These are phyloP conservation scores for Monilinia fructigena DNA, from an alignment of 2,329 filamentous ascomycete species.

Conservation along the genomic window DNA sequence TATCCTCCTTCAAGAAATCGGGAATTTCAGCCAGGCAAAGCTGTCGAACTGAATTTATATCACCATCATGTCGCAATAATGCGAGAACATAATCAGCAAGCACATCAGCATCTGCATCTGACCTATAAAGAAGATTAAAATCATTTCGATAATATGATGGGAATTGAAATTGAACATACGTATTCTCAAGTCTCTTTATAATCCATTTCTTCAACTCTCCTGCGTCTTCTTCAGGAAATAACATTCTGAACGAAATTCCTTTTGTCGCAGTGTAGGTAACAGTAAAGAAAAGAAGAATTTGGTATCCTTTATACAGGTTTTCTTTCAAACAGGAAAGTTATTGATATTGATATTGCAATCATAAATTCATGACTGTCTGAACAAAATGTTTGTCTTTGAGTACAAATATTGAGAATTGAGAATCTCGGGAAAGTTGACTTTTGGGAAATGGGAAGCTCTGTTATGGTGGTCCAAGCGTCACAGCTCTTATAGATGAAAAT, in stretches of 20 bases:
- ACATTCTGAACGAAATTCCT: slow-evolving; percentile 46
- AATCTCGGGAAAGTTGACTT: slow-evolving; percentile 4
- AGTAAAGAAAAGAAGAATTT: neutral
- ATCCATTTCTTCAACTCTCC: slow-evolving; percentile 72
- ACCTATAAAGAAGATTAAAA: slow-evolving; percentile 47
- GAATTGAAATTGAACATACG: slow-evolving; percentile 49
- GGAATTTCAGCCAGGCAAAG: slow-evolving; percentile 70
- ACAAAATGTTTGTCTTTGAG: neutral
- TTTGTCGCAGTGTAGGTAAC: neutral
- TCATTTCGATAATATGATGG: slow-evolving; percentile 26
- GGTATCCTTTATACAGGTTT: neutral
- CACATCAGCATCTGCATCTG: slow-evolving; percentile 77
- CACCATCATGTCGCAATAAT: slow-evolving; percentile 68
- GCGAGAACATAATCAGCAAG: slow-evolving; percentile 83
- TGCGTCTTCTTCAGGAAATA: slow-evolving; percentile 62
- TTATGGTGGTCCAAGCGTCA: slow-evolving; percentile 7
- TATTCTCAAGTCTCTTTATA: slow-evolving; percentile 72
- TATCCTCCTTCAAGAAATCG: slow-evolving; percentile 71
- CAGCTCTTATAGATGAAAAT: neutral
- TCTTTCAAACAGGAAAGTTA: neutral
- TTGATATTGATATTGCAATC: neutral
- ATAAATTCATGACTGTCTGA: slow-evolving; percentile 12
- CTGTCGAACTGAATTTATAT: slow-evolving; percentile 60
- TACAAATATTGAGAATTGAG: slow-evolving; percentile 4
- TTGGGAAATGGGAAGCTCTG: slow-evolving; percentile 7